Evolutionary conservation across 257 asterid genomes (phyloP).

Genomic region (Ophiorrhiza pumila): DNA sequence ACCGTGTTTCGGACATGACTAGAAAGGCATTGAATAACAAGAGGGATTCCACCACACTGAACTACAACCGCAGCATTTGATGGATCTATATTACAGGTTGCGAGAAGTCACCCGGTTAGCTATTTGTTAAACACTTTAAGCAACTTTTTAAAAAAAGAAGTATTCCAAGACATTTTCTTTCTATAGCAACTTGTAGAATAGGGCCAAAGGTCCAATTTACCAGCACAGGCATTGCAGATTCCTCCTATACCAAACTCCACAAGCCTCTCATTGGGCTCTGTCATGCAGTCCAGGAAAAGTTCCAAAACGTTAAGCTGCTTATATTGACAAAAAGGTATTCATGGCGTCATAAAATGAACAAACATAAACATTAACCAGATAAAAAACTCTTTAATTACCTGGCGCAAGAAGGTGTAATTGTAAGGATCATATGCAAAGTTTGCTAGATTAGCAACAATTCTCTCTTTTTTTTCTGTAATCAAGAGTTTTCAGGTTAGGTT

Average conservation of each 20-base stretch:
- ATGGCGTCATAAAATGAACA: conserved; percentile 5
- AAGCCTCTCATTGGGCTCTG: conserved; percentile 85
- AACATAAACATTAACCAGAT: conserved; percentile 1
- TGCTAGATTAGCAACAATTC: conserved; percentile 74
- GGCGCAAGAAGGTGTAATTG: conserved; percentile 75
- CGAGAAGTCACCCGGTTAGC: background rate
- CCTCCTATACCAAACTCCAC: conserved; percentile 93
- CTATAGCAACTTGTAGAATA: background rate
- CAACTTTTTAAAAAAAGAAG: background rate
- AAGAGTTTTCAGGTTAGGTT: conserved; percentile 12
- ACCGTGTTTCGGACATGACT: conserved; percentile 95
- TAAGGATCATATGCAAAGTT: conserved; percentile 96
- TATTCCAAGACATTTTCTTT: background rate
- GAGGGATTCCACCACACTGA: conserved; percentile 77
- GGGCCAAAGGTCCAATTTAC: conserved; percentile 28
- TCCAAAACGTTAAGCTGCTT: conserved; percentile 86
- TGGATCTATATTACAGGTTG: conserved; percentile 52
- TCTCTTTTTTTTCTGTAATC: conserved; percentile 78
- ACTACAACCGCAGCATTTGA: conserved; percentile 67
- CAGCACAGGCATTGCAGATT: conserved; percentile 81
- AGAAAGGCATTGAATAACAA: conserved; percentile 77
- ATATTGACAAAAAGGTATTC: conserved; percentile 8
- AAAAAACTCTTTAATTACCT: conserved; percentile 39
- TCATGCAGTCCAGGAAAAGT: conserved; percentile 87
- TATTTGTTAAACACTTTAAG: background rate